Percentiles rank a stretch among this genome's conserved stretches.
These are phyloP conservation scores for Gynandropsis gynandra DNA, from an alignment of 345 rosid genomes.

Conservation along the genomic window DNA sequence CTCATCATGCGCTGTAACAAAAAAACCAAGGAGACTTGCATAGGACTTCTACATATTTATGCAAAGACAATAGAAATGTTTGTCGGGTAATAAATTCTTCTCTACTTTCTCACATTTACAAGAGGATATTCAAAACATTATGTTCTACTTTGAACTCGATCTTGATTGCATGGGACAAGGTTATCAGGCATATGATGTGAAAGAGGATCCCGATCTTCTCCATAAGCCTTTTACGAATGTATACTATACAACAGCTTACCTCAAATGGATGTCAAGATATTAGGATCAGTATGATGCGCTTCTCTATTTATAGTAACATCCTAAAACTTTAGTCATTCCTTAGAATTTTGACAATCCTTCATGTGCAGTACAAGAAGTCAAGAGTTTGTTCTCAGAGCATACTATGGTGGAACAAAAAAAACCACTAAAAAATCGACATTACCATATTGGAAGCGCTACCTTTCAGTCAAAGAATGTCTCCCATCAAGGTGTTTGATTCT, in stretches of 20 bases:
- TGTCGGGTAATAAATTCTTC: no score
- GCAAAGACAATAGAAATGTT: no score
- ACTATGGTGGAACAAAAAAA: constrained; percentile 69
- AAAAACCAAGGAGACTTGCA: no score
- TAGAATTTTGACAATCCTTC: constrained; percentile 15
- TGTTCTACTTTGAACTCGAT: constrained; percentile 13
- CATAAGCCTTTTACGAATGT: constrained; percentile 72
- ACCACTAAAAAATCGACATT: constrained; percentile 79
- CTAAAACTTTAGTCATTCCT: not conserved
- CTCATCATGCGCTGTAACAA: no score
- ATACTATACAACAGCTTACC: constrained; percentile 85
- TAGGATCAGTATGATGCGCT: constrained; percentile 45
- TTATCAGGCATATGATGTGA: constrained; percentile 45
- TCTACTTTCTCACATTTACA: no score
- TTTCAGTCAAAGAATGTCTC: constrained; percentile 69
- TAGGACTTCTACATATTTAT: no score
- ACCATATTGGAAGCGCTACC: constrained; percentile 76
- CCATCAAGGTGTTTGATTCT: constrained; percentile 49
- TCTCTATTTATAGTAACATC: constrained; percentile 4
- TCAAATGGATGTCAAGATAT: constrained; percentile 67
- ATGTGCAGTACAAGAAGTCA: constrained; percentile 69
- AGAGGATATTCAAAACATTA: not conserved
- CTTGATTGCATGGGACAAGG: constrained; percentile 53
- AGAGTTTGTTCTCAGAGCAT: constrained; percentile 83
- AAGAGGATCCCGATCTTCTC: constrained; percentile 53